phyloP scores from a whole-genome alignment of 768 basidiomycete genomes.

The Kwoniella heveanensis region DNA sequence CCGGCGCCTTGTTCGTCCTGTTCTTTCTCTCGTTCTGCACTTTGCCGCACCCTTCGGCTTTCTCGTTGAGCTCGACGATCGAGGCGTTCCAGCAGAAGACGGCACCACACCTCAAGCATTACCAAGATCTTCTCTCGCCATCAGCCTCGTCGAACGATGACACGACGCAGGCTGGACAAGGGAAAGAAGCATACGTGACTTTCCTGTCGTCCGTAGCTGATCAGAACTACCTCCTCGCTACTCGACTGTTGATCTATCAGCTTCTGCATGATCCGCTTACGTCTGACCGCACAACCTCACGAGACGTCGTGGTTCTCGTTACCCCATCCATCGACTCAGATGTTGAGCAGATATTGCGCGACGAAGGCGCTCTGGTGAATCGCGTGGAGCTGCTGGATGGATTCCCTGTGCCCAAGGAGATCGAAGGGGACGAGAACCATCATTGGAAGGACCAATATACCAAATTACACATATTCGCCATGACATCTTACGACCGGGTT shows the following conservation, averaged over 20 bases:
- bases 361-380: slow-evolving; percentile 25
- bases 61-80: not conserved
- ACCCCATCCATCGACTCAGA: slow-evolving; percentile 21
- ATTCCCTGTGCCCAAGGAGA: slow-evolving; percentile 19
- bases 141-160: not conserved
- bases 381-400: slow-evolving; percentile 17
- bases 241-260: slow-evolving; percentile 30
- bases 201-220: slow-evolving; percentile 27
- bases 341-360: slow-evolving; percentile 15
- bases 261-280: slow-evolving; percentile 30
- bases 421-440: slow-evolving; percentile 11
- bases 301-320: slow-evolving; percentile 27
- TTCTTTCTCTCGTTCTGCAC: slow-evolving; percentile 1
- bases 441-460: slow-evolving; percentile 34
- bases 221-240: slow-evolving; percentile 17
- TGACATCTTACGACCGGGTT: slow-evolving; percentile 27
- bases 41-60: not conserved
- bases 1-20: not conserved
- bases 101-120: not conserved
- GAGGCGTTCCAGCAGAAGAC: slow-evolving; percentile 4
- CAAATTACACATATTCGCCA: slow-evolving; percentile 32
- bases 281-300: slow-evolving; percentile 6
- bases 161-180: not conserved
- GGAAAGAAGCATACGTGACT: slow-evolving; percentile 35
- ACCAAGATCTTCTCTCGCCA: not conserved